These are phyloP conservation scores for Colletotrichum lupini DNA, from an alignment of 2,329 filamentous ascomycete genomes.

Conservation along the genomic window DNA sequence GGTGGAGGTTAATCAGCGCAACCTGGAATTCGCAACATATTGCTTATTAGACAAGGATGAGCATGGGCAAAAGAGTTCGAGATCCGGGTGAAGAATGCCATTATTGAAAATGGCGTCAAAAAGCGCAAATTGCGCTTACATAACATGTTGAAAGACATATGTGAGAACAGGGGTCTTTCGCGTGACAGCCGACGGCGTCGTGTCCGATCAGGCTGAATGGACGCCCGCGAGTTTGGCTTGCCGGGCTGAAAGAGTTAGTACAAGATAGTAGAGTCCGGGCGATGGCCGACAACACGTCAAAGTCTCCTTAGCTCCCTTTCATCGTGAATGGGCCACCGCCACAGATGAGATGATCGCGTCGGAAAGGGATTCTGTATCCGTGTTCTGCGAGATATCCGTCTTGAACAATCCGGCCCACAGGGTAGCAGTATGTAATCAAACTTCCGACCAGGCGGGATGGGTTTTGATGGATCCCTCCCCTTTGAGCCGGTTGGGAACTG, in stretches of 20 bases:
- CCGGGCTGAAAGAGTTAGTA: constrained; percentile 1
- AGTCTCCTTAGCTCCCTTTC: not conserved
- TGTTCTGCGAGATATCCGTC: not conserved
- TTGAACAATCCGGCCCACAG: not conserved
- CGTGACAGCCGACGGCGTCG: not conserved
- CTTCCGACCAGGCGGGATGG: constrained; percentile 16
- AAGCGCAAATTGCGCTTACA: constrained; percentile 17
- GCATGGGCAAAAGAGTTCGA: not conserved
- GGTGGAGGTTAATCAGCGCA: not conserved
- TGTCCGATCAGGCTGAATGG: constrained; percentile 6
- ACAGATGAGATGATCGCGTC: constrained; percentile 4
- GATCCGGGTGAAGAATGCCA: not conserved
- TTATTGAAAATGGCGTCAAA: constrained; percentile 25
- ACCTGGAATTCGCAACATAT: constrained; percentile 1
- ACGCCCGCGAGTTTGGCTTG: constrained; percentile 8
- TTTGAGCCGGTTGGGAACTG: constrained; percentile 9
- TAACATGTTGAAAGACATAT: not conserved
- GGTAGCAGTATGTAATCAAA: constrained; percentile 28
- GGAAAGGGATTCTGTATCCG: not conserved
- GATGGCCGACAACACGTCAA: constrained; percentile 6
- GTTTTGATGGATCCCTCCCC: constrained; percentile 2
- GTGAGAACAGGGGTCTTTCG: not conserved
- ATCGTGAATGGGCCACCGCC: not conserved
- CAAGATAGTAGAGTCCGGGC: constrained; percentile 12
- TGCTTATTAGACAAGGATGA: constrained; percentile 6